Conservation (phyloP, 768 basidiomycete genomes). For the Termitomyces sp. region DNA sequence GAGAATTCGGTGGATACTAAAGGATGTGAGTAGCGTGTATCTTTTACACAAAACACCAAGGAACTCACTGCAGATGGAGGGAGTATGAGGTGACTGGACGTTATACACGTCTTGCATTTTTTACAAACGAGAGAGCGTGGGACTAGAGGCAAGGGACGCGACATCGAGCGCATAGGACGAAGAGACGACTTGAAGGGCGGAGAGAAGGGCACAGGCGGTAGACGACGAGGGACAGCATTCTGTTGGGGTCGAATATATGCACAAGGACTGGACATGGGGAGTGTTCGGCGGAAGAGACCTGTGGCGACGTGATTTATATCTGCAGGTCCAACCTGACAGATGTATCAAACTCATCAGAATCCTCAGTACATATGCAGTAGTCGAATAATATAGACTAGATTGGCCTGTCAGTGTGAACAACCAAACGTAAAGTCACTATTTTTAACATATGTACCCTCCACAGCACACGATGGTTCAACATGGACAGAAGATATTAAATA, state of each 20-base stretch:
- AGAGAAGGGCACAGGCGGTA: constrained; percentile 19
- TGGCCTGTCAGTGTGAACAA: background rate
- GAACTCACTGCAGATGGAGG: constrained; percentile 34
- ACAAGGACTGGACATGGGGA: constrained; percentile 13
- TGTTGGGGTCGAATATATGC: constrained; percentile 9
- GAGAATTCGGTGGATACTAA: constrained; percentile 40
- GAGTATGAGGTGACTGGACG: constrained; percentile 37
- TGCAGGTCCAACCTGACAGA: background rate
- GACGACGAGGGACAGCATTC: constrained; percentile 15
- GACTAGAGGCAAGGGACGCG: constrained; percentile 46
- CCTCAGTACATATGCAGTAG: background rate
- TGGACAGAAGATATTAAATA: background rate
- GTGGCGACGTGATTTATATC: background rate
- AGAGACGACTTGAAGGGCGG: constrained; percentile 6
- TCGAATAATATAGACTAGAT: background rate
- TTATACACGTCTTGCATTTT: constrained; percentile 39
- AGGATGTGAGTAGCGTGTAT: background rate
- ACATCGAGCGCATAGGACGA: constrained; percentile 17
- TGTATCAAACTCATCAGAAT: constrained; percentile 9
- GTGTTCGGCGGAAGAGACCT: background rate
- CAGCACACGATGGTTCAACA: background rate
- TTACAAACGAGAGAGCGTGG: constrained; percentile 43
- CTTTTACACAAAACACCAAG: background rate
- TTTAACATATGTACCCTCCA: background rate
- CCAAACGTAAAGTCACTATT: background rate